Conservation (phyloP, 2,329 filamentous ascomycete species). For the Calycina marina region DNA sequence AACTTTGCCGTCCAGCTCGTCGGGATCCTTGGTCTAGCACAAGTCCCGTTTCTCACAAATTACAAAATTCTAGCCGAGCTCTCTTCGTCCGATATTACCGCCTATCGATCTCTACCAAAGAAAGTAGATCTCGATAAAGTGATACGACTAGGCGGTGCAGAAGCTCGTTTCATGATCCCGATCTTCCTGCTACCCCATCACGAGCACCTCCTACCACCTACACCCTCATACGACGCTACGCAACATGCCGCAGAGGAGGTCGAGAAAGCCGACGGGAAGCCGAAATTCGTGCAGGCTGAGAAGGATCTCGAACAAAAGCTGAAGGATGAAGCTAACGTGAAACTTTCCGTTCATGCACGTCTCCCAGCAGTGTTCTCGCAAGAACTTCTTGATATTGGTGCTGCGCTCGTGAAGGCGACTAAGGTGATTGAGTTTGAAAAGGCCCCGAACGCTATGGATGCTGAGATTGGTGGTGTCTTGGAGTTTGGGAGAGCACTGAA, state of each 20-base stretch:
- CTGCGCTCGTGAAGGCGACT: conserved; percentile 39
- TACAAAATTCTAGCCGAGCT: conserved; percentile 33
- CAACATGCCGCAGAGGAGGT: conserved; percentile 25
- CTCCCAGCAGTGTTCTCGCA: conserved; percentile 36
- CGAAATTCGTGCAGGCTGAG: conserved; percentile 27
- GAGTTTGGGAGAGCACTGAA: conserved; percentile 23
- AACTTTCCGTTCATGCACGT: conserved; percentile 31
- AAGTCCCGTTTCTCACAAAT: conserved; percentile 32
- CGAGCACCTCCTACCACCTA: conserved; percentile 33
- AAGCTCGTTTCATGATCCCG: conserved; percentile 33
- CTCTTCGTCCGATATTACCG: conserved; percentile 32
- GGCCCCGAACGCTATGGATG: conserved; percentile 20
- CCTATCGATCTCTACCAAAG: conserved; percentile 31
- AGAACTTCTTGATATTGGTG: conserved; percentile 36
- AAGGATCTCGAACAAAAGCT: conserved; percentile 26
- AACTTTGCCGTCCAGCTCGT: conserved; percentile 35
- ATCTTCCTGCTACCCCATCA: conserved; percentile 37
- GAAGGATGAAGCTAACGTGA: conserved; percentile 34
- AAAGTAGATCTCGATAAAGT: conserved; percentile 31
- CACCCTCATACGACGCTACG: conserved; percentile 23
- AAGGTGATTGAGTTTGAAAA: conserved; percentile 39
- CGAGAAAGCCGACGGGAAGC: conserved; percentile 28
- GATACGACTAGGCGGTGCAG: conserved; percentile 33
- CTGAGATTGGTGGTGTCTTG: conserved; percentile 16
- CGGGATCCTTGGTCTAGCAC: conserved; percentile 29